These are phyloP conservation scores for Ascochyta lentis DNA, from an alignment of 2,329 filamentous ascomycete genomes.

Conservation along the genomic window DNA sequence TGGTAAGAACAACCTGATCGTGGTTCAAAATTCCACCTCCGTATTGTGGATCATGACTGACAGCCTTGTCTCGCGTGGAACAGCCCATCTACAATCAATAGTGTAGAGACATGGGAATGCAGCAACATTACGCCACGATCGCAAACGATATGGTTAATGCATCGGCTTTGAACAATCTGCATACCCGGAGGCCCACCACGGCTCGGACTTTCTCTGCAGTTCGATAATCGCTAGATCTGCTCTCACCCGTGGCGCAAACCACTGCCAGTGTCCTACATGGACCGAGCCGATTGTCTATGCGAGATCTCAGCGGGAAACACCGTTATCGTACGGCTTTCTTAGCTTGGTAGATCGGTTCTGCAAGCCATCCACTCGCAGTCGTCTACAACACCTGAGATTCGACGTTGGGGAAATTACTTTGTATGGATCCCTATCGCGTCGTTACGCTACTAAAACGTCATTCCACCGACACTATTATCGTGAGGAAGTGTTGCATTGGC, in stretches of 20 bases:
- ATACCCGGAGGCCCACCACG: neutral
- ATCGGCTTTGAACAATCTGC: neutral
- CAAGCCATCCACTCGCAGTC: neutral
- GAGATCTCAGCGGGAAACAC: neutral
- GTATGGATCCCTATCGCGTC: neutral
- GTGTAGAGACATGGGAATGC: conserved; percentile 2
- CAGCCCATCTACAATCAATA: neutral
- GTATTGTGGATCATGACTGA: neutral
- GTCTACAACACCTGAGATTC: neutral
- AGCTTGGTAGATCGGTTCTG: neutral
- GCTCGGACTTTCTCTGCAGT: neutral
- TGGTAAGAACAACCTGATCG: neutral
- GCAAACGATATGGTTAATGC: neutral
- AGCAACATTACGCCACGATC: conserved; percentile 6
- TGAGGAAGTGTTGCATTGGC: no score
- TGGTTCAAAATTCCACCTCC: neutral
- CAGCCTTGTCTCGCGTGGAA: neutral
- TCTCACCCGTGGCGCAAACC: neutral
- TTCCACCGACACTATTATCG: no score
- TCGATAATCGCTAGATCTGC: neutral
- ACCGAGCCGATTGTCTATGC: neutral
- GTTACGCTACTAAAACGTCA: neutral
- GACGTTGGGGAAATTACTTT: neutral
- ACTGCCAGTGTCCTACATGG: neutral
- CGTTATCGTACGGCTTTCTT: neutral